These are phyloP conservation scores for Gossypium lobatum DNA, from an alignment of 441 rosid genomes.

Conservation along the genomic window DNA sequence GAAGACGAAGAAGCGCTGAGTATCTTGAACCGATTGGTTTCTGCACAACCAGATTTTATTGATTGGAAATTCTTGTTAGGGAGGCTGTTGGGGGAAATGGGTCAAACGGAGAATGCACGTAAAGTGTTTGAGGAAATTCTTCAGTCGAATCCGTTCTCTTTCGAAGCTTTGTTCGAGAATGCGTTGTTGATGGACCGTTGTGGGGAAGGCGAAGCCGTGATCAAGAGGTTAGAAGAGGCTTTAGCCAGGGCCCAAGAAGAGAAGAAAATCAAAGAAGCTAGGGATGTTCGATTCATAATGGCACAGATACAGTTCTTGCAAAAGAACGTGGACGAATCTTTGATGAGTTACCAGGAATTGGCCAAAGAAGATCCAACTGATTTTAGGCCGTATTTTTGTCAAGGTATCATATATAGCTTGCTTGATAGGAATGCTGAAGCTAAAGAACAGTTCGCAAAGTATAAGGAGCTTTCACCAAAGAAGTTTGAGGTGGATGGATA, in stretches of 20 bases:
- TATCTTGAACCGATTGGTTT: conserved; percentile 39
- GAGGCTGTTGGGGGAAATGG: conserved; percentile 52
- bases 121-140: conserved; percentile 84
- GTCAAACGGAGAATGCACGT: conserved; percentile 57
- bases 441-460: conserved; percentile 68
- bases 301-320: conserved; percentile 81
- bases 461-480: conserved; percentile 64
- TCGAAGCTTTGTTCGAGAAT: conserved; percentile 84
- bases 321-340: conserved; percentile 76
- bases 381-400: conserved; percentile 77
- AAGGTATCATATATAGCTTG: conserved; percentile 80
- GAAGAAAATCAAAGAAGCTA: conserved; percentile 55
- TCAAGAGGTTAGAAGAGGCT: conserved; percentile 64
- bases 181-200: conserved; percentile 78
- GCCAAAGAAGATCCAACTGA: conserved; percentile 69
- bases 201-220: conserved; percentile 72
- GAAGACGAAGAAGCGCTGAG: conserved; percentile 68
- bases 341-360: conserved; percentile 64
- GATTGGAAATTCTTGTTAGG: conserved; percentile 85
- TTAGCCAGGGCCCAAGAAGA: conserved; percentile 51
- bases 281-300: conserved; percentile 79
- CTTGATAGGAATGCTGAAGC: conserved; percentile 76
- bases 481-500: conserved; percentile 78
- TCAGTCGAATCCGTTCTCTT: conserved; percentile 47
- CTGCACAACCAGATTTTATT: conserved; percentile 49